Base-by-base conservation (phyloP, 306 rosid genomes). In the Rosa chinensis region DNA sequence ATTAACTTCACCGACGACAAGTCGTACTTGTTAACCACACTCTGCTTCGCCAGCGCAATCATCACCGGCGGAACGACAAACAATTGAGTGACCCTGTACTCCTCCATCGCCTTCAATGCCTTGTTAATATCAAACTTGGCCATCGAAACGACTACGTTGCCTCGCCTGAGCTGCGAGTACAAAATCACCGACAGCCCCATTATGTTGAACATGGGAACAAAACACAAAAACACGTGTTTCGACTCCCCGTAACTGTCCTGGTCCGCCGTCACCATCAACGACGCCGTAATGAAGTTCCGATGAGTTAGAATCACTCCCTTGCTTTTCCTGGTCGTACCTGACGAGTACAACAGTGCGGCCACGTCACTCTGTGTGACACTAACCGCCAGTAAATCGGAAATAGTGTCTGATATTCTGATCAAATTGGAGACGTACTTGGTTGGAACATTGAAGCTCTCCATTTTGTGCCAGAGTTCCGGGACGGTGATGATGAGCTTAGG, bases 291-390 rank as follows among this genome's bases (percentile, higher is more conserved):
- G 85, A 89, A 89, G 50, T 85, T 89, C 37, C 77, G 9, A 4
- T 89, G 92, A 17, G 82, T 85, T 64, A 83, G 39, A 72, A 83
- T 80, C 73, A 85, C 89, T 82, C 93, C 89, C 76, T 89, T 83
- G 81, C 85, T 87, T 9, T 21, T 82, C 77, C 92, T 85, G 0
- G 86, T 89, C 48, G 88, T 89, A 3, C 88, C 92, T 6, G 88
- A 89, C 5, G 92, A 89, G 81, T 88, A 88, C 50, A 88, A 20
- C 23, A 88, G 81, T 42, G 83, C 88, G 35, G 87, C 92, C 50
- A 73, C 78, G 70, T 86, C 86, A 18, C 68, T 78, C 67, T 86
- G 90, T 13, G 13, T 67, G 2, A 66, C 83, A 11, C 63, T 44
- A 18, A 5, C 62, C 9, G 5, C 61, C 32, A 17, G 39, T 61